Percentiles rank a stretch among this genome's conserved stretches.
Conservation (phyloP, 148 eudicot species). For the Rhododendron williamsianum region DNA sequence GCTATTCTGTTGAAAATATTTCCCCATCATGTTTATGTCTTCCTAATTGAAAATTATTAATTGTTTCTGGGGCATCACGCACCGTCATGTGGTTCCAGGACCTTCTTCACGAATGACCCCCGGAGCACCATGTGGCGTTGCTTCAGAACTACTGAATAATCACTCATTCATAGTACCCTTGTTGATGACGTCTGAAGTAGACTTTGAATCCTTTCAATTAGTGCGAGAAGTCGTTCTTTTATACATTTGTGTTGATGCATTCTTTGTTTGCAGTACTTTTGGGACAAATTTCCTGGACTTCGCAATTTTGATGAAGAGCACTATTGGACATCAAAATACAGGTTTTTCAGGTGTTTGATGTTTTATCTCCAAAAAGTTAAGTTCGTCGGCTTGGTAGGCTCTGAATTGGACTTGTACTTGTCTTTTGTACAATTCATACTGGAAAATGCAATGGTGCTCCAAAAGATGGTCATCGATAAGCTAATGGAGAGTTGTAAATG, state of each 20-base stretch:
- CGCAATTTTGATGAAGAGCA: not conserved
- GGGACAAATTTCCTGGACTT: not conserved
- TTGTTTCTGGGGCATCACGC: not conserved
- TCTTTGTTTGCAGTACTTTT: not conserved
- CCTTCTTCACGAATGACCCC: too few species aligned
- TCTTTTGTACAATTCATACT: constrained; percentile 3
- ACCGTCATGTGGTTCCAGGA: too few species aligned
- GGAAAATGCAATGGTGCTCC: not conserved
- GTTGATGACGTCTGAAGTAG: too few species aligned
- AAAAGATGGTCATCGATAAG: not conserved
- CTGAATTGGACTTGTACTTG: not conserved
- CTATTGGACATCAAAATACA: not conserved
- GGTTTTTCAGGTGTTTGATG: not conserved
- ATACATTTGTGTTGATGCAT: not conserved
- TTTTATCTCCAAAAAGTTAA: not conserved
- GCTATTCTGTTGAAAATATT: not conserved
- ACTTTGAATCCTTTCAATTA: too few species aligned
- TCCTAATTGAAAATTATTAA: too few species aligned
- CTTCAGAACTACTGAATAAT: too few species aligned
- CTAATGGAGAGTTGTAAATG: not conserved
- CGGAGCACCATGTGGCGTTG: not conserved
- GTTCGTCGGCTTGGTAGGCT: not conserved
- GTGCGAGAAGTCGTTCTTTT: not conserved
- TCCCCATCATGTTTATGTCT: not conserved
- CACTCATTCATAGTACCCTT: not conserved